phyloP scores from a whole-genome alignment of 2,329 filamentous ascomycete genomes.

The Aspergillus hiratsukae region DNA sequence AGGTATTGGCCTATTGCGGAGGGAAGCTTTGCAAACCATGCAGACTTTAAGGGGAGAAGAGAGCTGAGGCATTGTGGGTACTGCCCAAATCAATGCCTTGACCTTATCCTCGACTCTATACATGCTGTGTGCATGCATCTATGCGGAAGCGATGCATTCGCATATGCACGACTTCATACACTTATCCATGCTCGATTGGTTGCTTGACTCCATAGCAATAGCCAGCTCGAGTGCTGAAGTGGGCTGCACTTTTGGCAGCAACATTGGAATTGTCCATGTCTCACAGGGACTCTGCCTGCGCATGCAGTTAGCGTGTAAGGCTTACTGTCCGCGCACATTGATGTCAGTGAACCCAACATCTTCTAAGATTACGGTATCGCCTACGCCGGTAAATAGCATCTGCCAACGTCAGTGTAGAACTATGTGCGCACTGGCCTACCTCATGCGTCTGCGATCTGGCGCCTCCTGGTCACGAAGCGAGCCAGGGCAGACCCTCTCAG shows the following conservation, averaged over 20 bases:
- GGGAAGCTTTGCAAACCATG: neutral
- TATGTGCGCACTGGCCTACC: conserved; percentile 43
- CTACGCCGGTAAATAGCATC: conserved; percentile 39
- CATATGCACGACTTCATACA: neutral
- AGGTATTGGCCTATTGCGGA: too few relatives aligned
- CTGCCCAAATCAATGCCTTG: neutral
- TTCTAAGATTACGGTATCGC: conserved; percentile 41
- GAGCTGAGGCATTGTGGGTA: neutral
- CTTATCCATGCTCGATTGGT: neutral
- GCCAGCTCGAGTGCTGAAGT: conserved; percentile 12
- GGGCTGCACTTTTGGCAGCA: conserved; percentile 39
- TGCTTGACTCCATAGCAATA: neutral
- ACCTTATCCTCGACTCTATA: neutral
- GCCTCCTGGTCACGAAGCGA: conserved; percentile 11
- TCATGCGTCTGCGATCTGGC: conserved; percentile 37
- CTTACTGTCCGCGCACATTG: conserved; percentile 44
- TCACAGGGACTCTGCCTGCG: conserved; percentile 35
- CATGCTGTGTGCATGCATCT: neutral
- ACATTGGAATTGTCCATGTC: conserved; percentile 28
- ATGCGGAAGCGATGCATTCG: neutral
- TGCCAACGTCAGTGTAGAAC: conserved; percentile 39
- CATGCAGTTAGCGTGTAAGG: conserved; percentile 32
- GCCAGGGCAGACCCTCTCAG: conserved; percentile 12
- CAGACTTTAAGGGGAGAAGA: too few relatives aligned
- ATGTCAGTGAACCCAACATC: conserved; percentile 42